A percentile compares a stretch with the other conserved stretches of the same genome.
Evolutionary conservation across 176 grass and related monocot species (phyloP).

Genomic region (Cenchrus purpureus): DNA sequence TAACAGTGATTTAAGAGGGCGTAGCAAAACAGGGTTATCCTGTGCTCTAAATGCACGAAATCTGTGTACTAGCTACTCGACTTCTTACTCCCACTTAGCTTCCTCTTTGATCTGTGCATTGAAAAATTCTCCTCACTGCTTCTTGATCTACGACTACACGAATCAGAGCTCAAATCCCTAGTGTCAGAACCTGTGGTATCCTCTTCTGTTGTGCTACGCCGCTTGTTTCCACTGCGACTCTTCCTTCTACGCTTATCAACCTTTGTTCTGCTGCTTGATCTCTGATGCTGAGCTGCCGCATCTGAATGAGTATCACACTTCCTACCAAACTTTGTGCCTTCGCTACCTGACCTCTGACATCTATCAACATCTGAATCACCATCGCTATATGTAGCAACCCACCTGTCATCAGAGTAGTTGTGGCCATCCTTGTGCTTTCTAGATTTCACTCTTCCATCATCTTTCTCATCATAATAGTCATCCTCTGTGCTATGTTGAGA

Average conservation of each 20-base stretch:
- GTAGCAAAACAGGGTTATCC: neutral
- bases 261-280: conserved; percentile 37
- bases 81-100: neutral
- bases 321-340: conserved; percentile 10
- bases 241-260: conserved; percentile 45
- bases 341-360: conserved; percentile 13
- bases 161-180: conserved; percentile 33
- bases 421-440: conserved; percentile 20
- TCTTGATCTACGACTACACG: conserved; percentile 27
- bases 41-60: neutral
- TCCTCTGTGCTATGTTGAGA: neutral
- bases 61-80: neutral
- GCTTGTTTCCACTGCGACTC: conserved; percentile 33
- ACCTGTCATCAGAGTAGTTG: conserved; percentile 39
- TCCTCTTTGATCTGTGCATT: conserved; percentile 27
- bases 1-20: neutral
- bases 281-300: conserved; percentile 8
- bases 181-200: conserved; percentile 22
- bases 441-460: conserved; percentile 29
- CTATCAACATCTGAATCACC: conserved; percentile 34
- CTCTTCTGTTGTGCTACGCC: conserved; percentile 8
- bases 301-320: conserved; percentile 21
- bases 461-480: conserved; percentile 31
- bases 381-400: conserved; percentile 45
- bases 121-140: conserved; percentile 41